Evolutionary conservation across 495 filamentous ascomycete species (phyloP).

Genomic region (Xylaria telfairii): DNA sequence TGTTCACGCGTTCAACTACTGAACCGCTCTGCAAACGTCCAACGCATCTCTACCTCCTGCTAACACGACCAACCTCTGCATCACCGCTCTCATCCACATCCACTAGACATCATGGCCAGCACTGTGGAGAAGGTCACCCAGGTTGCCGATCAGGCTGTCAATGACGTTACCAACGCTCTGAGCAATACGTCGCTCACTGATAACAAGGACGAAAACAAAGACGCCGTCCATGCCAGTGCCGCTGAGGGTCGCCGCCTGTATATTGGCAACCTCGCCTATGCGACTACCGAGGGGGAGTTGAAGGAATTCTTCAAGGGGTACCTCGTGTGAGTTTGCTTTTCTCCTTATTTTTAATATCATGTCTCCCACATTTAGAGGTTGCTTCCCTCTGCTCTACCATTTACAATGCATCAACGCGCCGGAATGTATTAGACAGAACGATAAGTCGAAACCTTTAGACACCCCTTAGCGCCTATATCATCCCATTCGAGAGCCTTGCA

Average conservation of each 20-base stretch:
- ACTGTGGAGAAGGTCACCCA: conserved; percentile 66
- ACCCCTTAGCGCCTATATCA: not conserved
- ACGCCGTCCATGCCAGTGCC: conserved; percentile 93
- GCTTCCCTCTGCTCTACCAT: not conserved
- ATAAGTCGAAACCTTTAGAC: not conserved
- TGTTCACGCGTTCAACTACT: conserved; percentile 61
- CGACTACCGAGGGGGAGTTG: conserved; percentile 99
- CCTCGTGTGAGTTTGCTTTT: conserved; percentile 80
- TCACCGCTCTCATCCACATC: conserved; percentile 28
- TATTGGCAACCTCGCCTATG: conserved; percentile 99
- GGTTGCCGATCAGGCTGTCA: conserved; percentile 66
- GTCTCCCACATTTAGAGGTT: not conserved
- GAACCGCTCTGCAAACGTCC: conserved; percentile 52
- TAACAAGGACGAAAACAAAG: conserved; percentile 62
- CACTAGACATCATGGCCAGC: conserved; percentile 62
- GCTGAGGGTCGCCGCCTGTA: conserved; percentile 98
- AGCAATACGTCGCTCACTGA: conserved; percentile 69
- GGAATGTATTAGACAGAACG: not conserved
- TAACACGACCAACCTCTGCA: conserved; percentile 27
- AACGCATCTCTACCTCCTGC: conserved; percentile 40
- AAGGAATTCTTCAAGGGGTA: conserved; percentile 98
- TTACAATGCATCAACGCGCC: not conserved
- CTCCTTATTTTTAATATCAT: not conserved
- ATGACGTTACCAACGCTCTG: conserved; percentile 86
- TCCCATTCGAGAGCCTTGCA: not conserved